Evolutionary conservation across 352 stramenopile genomes (phyloP).

Genomic region (Phytopythium vexans): DNA sequence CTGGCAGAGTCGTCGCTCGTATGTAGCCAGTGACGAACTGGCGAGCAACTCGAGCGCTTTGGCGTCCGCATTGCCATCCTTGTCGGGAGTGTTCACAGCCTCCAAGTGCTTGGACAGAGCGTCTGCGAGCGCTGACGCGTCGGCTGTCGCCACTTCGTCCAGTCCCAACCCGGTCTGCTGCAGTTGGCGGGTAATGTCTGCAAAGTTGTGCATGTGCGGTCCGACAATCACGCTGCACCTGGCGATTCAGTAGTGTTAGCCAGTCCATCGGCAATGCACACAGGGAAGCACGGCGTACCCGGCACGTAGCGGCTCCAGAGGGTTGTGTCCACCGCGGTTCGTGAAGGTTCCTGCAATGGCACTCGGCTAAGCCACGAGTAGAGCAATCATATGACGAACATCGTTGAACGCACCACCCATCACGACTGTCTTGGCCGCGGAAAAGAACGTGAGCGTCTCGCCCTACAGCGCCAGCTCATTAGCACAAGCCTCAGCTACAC

Average conservation of each 20-base stretch:
- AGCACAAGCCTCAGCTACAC: too few species aligned
- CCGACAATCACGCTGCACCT: conserved; percentile 65
- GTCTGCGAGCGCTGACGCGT: conserved; percentile 13
- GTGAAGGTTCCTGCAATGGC: conserved; percentile 45
- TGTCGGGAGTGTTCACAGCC: too few species aligned
- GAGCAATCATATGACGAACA: not conserved
- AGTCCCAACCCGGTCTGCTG: conserved; percentile 10
- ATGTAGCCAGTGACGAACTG: conserved; percentile 14
- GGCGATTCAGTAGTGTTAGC: not conserved
- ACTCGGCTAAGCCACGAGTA: too few species aligned
- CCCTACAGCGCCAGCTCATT: conserved; percentile 22
- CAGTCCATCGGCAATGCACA: not conserved
- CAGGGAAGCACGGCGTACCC: conserved; percentile 20
- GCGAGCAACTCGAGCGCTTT: conserved; percentile 27
- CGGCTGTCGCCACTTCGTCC: not conserved
- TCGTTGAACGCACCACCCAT: conserved; percentile 42
- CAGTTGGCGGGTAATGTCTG: conserved; percentile 42
- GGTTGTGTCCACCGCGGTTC: conserved; percentile 63
- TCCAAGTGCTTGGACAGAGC: conserved; percentile 20
- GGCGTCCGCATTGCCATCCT: conserved; percentile 4
- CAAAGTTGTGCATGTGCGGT: conserved; percentile 72
- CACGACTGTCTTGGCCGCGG: conserved; percentile 45
- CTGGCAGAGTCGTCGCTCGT: conserved; percentile 30
- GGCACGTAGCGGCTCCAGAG: conserved; percentile 65
- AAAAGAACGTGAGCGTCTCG: conserved; percentile 56